Evolutionary conservation across 768 basidiomycete genomes (phyloP).

Genomic region (Tricholoma bakamatsutake): DNA sequence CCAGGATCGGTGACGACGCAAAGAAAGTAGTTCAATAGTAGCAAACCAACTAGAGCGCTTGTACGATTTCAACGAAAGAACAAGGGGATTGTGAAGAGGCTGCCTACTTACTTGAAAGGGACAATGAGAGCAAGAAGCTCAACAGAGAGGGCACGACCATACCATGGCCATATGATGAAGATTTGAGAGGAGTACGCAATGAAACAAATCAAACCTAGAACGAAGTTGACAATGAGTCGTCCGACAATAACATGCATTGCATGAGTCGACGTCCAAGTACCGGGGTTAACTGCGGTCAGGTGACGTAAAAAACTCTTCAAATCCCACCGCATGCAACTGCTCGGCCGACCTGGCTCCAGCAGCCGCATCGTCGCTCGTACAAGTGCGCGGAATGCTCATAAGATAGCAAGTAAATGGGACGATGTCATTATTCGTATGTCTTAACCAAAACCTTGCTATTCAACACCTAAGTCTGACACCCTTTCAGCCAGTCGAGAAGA

Average conservation of each 20-base stretch:
- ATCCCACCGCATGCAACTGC: background rate
- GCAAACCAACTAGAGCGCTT: conserved; percentile 68
- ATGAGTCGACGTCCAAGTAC: background rate
- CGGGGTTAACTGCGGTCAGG: background rate
- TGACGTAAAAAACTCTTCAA: background rate
- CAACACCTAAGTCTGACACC: background rate
- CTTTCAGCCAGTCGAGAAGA: conserved; percentile 13
- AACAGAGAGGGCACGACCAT: conserved; percentile 66
- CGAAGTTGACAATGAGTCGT: conserved; percentile 59
- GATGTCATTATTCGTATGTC: conserved; percentile 31
- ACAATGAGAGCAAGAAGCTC: conserved; percentile 70
- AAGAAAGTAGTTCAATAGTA: conserved; percentile 87
- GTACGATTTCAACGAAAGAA: conserved; percentile 8
- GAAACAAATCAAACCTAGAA: conserved; percentile 73
- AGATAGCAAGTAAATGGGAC: conserved; percentile 16
- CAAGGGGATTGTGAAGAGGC: background rate
- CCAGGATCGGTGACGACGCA: conserved; percentile 86
- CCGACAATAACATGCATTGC: conserved; percentile 44
- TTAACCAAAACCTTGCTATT: background rate
- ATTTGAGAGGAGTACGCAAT: conserved; percentile 87
- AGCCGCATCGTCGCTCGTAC: background rate
- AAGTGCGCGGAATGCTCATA: background rate
- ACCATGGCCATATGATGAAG: conserved; percentile 92
- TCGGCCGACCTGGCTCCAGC: background rate
- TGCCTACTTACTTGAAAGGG: conserved; percentile 84